Percentiles rank a stretch among this genome's conserved stretches.
phyloP scores from a whole-genome alignment of 2,329 filamentous ascomycete species.

The Cytospora mali region DNA sequence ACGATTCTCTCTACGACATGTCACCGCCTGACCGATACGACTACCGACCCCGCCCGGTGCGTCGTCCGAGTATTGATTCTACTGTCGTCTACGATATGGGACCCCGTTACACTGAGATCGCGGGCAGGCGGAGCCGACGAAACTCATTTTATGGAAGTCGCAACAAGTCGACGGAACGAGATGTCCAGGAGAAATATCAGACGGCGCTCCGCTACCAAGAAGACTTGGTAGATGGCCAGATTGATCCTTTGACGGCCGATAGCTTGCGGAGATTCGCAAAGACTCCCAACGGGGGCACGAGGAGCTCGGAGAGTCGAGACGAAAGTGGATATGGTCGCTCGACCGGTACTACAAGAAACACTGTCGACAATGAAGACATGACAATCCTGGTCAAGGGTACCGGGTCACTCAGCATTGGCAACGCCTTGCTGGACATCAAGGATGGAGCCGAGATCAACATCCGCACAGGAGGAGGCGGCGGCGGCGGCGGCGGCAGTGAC shows the following conservation, averaged over 20 bases:
- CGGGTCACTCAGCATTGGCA: slow-evolving; percentile 58
- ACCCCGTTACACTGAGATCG: slow-evolving; percentile 45
- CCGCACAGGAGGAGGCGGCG: slow-evolving; percentile 42
- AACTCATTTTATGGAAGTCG: slow-evolving; percentile 44
- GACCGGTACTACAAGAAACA: slow-evolving; percentile 60
- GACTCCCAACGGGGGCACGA: slow-evolving; percentile 58
- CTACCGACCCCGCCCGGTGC: slow-evolving; percentile 31
- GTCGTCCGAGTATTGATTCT: slow-evolving; percentile 40
- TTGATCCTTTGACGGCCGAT: slow-evolving; percentile 57
- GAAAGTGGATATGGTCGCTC: slow-evolving; percentile 66
- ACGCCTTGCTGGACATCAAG: slow-evolving; percentile 59
- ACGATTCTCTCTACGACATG: slow-evolving; percentile 43
- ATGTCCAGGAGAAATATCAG: slow-evolving; percentile 46
- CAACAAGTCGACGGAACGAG: slow-evolving; percentile 31
- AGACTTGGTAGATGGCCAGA: slow-evolving; percentile 48
- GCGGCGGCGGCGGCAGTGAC: slow-evolving; percentile 53
- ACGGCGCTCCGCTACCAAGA: slow-evolving; percentile 56
- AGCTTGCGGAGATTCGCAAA: slow-evolving; percentile 54
- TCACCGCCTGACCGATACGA: slow-evolving; percentile 41
- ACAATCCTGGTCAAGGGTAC: slow-evolving; percentile 63
- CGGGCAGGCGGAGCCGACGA: slow-evolving; percentile 40
- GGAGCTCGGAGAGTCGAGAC: slow-evolving; percentile 62
- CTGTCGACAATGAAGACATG: slow-evolving; percentile 57
- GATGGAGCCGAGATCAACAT: slow-evolving; percentile 65
- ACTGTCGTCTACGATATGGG: slow-evolving; percentile 44